Percentiles rank a stretch among this genome's conserved stretches.
Evolutionary conservation across 169 alveolate species (phyloP).

Genomic region (Sarcocystis neurona): DNA sequence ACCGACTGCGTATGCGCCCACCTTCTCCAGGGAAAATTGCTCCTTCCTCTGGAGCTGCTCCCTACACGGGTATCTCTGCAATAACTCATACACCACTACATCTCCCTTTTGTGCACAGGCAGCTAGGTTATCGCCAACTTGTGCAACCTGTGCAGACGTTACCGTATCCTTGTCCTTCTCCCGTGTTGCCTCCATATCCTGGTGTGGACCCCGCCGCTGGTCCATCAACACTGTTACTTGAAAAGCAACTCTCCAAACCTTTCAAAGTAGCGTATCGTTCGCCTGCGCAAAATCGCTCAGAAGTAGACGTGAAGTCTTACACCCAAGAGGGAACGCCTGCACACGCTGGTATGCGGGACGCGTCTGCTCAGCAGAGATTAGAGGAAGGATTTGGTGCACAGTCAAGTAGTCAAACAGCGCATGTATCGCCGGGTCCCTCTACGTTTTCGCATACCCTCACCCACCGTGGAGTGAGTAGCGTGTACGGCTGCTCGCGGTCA

Average conservation of each 20-base stretch:
- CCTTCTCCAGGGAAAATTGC: too few relatives aligned
- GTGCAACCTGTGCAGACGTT: neutral
- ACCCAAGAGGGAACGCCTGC: too few relatives aligned
- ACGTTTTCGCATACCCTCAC: too few relatives aligned
- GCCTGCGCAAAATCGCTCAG: neutral
- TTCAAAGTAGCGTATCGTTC: neutral
- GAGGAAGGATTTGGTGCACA: neutral
- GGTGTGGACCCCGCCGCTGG: neutral
- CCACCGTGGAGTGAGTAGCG: too few relatives aligned
- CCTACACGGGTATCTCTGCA: too few relatives aligned
- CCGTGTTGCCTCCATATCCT: neutral
- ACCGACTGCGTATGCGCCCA: conserved; percentile 10
- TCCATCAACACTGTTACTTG: neutral
- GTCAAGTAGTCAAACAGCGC: neutral
- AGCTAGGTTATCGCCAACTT: conserved; percentile 17
- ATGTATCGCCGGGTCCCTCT: neutral
- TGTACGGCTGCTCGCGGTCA: too few relatives aligned
- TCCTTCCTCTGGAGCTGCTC: too few relatives aligned
- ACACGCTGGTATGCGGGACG: too few relatives aligned
- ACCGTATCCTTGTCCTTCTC: neutral
- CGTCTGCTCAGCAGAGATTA: neutral
- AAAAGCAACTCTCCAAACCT: neutral
- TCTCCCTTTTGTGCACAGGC: neutral
- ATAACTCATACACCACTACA: neutral
- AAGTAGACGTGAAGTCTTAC: neutral